Conservation (phyloP, 169 alveolate species). For the Eimeria maxima region DNA sequence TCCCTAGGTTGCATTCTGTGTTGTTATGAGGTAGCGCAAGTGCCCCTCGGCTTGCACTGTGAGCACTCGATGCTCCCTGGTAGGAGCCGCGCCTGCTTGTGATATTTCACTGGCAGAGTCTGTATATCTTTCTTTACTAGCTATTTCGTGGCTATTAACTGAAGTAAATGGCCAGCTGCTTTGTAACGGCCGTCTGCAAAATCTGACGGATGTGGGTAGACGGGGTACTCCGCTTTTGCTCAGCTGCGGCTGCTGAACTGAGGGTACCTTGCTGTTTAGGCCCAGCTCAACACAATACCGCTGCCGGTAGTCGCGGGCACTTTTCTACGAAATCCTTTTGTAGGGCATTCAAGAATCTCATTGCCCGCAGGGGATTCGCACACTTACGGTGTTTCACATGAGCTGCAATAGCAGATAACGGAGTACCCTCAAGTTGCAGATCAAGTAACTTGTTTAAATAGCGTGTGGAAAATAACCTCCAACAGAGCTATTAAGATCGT, state of each 20-base stretch:
- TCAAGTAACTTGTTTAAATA: background rate
- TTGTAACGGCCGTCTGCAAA: background rate
- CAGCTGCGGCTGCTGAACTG: background rate
- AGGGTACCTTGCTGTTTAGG: background rate
- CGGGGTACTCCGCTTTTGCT: background rate
- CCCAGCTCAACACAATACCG: background rate
- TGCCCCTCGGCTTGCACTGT: background rate
- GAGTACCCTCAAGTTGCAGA: background rate
- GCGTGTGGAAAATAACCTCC: background rate
- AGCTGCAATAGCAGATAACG: background rate
- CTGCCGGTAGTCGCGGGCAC: background rate
- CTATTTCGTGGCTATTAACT: background rate
- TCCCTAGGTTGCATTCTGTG: constrained; percentile 20
- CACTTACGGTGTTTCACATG: background rate
- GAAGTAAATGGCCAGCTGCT: background rate
- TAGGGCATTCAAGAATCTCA: background rate
- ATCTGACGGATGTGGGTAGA: background rate
- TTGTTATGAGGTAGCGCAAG: background rate
- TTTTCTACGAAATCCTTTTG: background rate
- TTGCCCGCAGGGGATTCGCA: background rate
- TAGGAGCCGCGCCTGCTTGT: constrained; percentile 6
- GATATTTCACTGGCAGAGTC: background rate
- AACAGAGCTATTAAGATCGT: background rate
- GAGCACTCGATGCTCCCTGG: constrained; percentile 3
- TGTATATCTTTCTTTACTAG: background rate